Evolutionary conservation across 2,329 filamentous ascomycete species (phyloP).

Genomic region (Monilinia vaccinii-corymbosi): DNA sequence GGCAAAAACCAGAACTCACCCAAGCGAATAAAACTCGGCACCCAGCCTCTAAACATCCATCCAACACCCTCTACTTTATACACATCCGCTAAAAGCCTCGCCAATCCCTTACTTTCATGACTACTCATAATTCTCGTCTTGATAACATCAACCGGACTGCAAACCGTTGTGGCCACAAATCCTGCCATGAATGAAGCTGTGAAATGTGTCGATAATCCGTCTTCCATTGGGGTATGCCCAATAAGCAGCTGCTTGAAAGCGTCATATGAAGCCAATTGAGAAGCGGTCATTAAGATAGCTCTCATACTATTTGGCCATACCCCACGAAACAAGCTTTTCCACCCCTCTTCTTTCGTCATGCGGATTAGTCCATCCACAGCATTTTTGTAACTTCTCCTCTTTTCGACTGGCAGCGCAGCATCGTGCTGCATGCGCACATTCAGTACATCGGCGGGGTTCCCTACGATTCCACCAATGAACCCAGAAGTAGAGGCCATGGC

Average conservation of each 20-base stretch:
- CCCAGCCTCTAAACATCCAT: slow-evolving; percentile 89
- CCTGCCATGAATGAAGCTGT: slow-evolving; percentile 69
- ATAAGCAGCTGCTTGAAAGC: slow-evolving; percentile 66
- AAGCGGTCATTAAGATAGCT: slow-evolving; percentile 80
- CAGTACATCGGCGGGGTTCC: slow-evolving; percentile 91
- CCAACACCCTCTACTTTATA: slow-evolving; percentile 60
- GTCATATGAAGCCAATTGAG: slow-evolving; percentile 78
- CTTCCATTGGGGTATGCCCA: slow-evolving; percentile 52
- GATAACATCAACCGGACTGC: slow-evolving; percentile 78
- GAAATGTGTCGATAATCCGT: slow-evolving; percentile 71
- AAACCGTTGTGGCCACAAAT: slow-evolving; percentile 76
- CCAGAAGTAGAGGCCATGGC: slow-evolving; percentile 77
- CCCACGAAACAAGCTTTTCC: slow-evolving; percentile 68
- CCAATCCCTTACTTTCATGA: slow-evolving; percentile 43
- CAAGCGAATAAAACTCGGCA: slow-evolving; percentile 61
- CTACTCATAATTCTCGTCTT: slow-evolving; percentile 83
- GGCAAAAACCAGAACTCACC: not conserved
- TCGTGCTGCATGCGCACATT: slow-evolving; percentile 99
- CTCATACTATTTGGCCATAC: slow-evolving; percentile 75
- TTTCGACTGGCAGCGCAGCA: slow-evolving; percentile 59
- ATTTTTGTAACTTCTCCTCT: slow-evolving; percentile 82
- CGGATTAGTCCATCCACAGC: slow-evolving; percentile 77
- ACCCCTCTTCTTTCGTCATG: slow-evolving; percentile 81
- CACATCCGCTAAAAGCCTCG: slow-evolving; percentile 55
- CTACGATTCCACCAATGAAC: slow-evolving; percentile 78